These are phyloP conservation scores for Stentor roeselii DNA, from an alignment of 73 alveolate species.

Conservation along the genomic window DNA sequence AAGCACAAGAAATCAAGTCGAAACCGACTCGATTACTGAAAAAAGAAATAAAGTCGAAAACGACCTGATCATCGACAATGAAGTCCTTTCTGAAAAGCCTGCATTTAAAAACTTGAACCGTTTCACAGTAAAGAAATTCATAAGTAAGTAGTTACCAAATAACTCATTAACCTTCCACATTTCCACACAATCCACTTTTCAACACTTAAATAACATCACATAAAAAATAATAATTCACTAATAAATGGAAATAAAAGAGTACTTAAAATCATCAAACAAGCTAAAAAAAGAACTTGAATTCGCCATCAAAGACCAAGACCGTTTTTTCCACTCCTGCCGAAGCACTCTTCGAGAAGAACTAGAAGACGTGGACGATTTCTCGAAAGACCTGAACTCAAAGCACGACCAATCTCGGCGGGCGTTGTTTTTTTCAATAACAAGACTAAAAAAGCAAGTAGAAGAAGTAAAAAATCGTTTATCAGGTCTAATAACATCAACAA, in stretches of 20 bases:
- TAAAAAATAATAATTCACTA: neutral
- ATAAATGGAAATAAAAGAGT: slow-evolving; percentile 1
- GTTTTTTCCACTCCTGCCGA: neutral
- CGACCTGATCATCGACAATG: no score
- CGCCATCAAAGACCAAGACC: neutral
- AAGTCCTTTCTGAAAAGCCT: no score
- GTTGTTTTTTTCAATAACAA: neutral
- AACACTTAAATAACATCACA: no score
- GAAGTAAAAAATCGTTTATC: neutral
- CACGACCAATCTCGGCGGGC: no score
- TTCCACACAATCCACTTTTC: no score
- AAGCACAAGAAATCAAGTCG: no score
- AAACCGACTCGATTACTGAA: no score
- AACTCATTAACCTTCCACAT: no score
- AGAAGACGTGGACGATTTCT: neutral
- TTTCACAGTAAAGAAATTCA: no score
- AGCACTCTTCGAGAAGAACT: neutral
- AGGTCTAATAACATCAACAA: neutral
- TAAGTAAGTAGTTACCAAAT: no score
- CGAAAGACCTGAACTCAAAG: neutral
- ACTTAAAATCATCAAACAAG: neutral
- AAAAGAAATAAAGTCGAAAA: no score
- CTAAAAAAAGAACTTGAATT: neutral
- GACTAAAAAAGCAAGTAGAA: neutral
- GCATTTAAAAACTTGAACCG: no score